Percentiles rank a stretch among this genome's conserved stretches.
Conservation (phyloP, 768 basidiomycete species). For the Russula lepida region DNA sequence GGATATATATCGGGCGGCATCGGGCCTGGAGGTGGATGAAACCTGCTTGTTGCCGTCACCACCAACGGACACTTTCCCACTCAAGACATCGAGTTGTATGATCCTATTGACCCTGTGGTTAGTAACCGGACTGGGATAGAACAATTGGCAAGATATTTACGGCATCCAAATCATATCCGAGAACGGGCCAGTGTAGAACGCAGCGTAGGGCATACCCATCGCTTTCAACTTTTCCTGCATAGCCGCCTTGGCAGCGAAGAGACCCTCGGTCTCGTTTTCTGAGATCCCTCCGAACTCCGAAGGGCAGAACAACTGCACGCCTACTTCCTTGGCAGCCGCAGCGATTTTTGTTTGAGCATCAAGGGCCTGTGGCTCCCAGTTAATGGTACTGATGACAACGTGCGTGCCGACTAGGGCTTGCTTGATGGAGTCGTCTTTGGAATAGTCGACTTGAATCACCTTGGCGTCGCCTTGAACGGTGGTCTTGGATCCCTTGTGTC, state of each 20-base stretch:
- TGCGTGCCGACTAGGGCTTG: constrained; percentile 8
- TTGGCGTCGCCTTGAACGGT: constrained; percentile 2
- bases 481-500: constrained; percentile 3
- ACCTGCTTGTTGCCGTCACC: constrained; percentile 15
- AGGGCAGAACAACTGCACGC: constrained; percentile 28
- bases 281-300: constrained; percentile 26
- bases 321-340: constrained; percentile 22
- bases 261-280: constrained; percentile 7
- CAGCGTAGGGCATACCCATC: constrained; percentile 11
- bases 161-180: constrained; percentile 6
- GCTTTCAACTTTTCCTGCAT: constrained; percentile 8
- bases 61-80: constrained; percentile 17
- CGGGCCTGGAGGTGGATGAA: constrained; percentile 18
- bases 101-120: neutral
- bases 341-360: constrained; percentile 19
- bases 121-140: neutral
- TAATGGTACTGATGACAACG: constrained; percentile 17
- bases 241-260: neutral
- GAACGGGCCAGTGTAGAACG: constrained; percentile 20
- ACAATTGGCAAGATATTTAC: neutral
- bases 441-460: constrained; percentile 15
- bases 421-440: constrained; percentile 7
- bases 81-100: constrained; percentile 11
- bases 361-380: neutral
- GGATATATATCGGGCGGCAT: constrained; percentile 22